Evolutionary conservation across 2,329 filamentous ascomycete genomes (phyloP).

Genomic region (Penicillium sp.): DNA sequence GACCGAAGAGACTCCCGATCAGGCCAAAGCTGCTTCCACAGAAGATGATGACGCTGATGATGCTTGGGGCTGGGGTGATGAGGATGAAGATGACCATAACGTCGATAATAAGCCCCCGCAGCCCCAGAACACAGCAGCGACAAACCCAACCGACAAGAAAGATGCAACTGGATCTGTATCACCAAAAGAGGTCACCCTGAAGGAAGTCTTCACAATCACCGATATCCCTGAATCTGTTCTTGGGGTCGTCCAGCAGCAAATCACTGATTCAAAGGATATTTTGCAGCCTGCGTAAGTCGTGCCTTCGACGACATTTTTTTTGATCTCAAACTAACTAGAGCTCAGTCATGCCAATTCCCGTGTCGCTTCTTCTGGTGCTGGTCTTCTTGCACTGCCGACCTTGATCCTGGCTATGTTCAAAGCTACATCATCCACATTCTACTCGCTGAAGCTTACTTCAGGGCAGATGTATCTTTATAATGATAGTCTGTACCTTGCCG

Average conservation of each 20-base stretch:
- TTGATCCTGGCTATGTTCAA: slow-evolving; percentile 52
- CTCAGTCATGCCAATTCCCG: slow-evolving; percentile 34
- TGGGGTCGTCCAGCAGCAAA: slow-evolving; percentile 41
- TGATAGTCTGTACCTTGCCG: slow-evolving; percentile 58
- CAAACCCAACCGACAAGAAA: slow-evolving; percentile 25
- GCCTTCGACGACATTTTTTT: neutral
- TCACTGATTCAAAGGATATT: slow-evolving; percentile 43
- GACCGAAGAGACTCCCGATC: slow-evolving; percentile 31
- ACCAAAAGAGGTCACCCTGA: slow-evolving; percentile 68
- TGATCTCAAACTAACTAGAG: slow-evolving; percentile 20
- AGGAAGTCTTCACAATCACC: slow-evolving; percentile 84
- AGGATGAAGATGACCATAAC: slow-evolving; percentile 43
- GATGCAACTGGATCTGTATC: slow-evolving; percentile 14
- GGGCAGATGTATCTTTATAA: slow-evolving; percentile 66
- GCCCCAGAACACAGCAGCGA: slow-evolving; percentile 15
- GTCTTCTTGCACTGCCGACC: slow-evolving; percentile 47
- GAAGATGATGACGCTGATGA: slow-evolving; percentile 51
- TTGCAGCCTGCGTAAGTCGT: slow-evolving; percentile 36
- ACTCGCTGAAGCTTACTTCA: slow-evolving; percentile 44
- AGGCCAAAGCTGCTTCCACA: slow-evolving; percentile 13
- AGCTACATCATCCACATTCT: slow-evolving; percentile 48
- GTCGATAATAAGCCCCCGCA: slow-evolving; percentile 20
- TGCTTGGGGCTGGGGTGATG: slow-evolving; percentile 85
- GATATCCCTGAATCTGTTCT: slow-evolving; percentile 76
- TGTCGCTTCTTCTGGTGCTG: slow-evolving; percentile 42